phyloP scores from a whole-genome alignment of 2,329 filamentous ascomycete species.

The Lachnellula subtilissima region DNA sequence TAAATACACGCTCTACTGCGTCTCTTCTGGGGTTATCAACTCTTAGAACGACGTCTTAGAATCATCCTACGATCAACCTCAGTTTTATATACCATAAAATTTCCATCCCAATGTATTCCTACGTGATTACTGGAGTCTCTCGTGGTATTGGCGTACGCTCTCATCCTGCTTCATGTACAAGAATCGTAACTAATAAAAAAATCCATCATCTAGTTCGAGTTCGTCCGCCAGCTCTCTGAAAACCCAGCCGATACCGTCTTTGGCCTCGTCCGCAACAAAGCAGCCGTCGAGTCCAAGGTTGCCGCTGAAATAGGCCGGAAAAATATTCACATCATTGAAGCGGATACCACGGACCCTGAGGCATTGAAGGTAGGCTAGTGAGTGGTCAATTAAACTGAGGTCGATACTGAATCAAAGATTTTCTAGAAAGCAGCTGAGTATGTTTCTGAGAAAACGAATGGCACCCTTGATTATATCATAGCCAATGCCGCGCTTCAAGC shows the following conservation, averaged over 20 bases:
- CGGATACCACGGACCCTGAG: constrained; percentile 12
- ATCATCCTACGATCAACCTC: constrained; percentile 12
- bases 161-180: constrained; percentile 10
- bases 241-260: constrained; percentile 40
- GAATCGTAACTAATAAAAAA: constrained; percentile 10
- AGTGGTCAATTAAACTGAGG: constrained; percentile 7
- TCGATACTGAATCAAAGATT: constrained; percentile 11
- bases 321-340: constrained; percentile 19
- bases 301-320: constrained; percentile 33
- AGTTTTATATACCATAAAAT: constrained; percentile 8
- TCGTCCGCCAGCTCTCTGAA: constrained; percentile 41
- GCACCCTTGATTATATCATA: constrained; percentile 47
- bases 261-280: constrained; percentile 45
- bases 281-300: constrained; percentile 40
- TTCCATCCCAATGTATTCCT: constrained; percentile 22
- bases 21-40: constrained; percentile 8
- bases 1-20: constrained; percentile 10
- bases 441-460: constrained; percentile 33
- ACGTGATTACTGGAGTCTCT: constrained; percentile 25
- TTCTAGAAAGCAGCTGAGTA: constrained; percentile 20
- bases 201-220: constrained; percentile 39
- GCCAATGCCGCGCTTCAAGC: constrained; percentile 42
- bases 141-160: constrained; percentile 25
- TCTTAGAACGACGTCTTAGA: constrained; percentile 12
- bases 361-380: constrained; percentile 16